Evolutionary conservation across 176 grass and related monocot genomes (phyloP).

Genomic region (Juncus inflexus): DNA sequence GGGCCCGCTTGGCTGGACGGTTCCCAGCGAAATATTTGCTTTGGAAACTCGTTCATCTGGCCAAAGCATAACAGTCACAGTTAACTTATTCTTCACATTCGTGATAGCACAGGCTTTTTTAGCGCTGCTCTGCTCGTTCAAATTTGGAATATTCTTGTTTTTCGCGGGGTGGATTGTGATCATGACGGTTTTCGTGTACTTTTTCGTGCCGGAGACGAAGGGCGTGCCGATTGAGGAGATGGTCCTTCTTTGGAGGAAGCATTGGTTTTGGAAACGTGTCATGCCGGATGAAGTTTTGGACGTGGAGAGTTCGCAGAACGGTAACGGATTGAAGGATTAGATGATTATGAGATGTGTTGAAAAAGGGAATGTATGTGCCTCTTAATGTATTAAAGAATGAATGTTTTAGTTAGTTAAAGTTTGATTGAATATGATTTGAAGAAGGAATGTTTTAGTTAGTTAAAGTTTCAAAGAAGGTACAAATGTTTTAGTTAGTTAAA

Average conservation of each 20-base stretch:
- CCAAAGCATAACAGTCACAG: slow-evolving; percentile 89
- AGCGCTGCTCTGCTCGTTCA: slow-evolving; percentile 58
- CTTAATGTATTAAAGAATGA: too few relatives aligned
- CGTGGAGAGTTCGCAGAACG: not conserved
- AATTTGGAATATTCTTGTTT: slow-evolving; percentile 93
- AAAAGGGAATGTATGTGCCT: not conserved
- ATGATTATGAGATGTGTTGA: not conserved
- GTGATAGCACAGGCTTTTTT: slow-evolving; percentile 74
- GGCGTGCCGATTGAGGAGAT: slow-evolving; percentile 92
- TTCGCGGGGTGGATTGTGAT: slow-evolving; percentile 70
- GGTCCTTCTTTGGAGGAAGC: slow-evolving; percentile 74
- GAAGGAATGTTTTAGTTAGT: too few relatives aligned
- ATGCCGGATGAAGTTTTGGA: slow-evolving; percentile 44
- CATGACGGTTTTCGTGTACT: slow-evolving; percentile 72
- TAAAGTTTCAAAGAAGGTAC: too few relatives aligned
- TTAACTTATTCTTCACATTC: slow-evolving; percentile 82
- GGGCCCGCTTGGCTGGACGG: slow-evolving; percentile 85
- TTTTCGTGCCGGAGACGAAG: slow-evolving; percentile 79
- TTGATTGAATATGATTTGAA: too few relatives aligned
- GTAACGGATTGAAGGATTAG: slow-evolving; percentile 14
- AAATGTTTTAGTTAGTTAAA: too few relatives aligned
- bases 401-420: too few relatives aligned
- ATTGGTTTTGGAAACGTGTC: slow-evolving; percentile 75
- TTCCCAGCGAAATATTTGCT: slow-evolving; percentile 92
- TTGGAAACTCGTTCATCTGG: slow-evolving; percentile 83